Evolutionary conservation across 2,329 filamentous ascomycete genomes (phyloP).

Genomic region (Fusarium udum): DNA sequence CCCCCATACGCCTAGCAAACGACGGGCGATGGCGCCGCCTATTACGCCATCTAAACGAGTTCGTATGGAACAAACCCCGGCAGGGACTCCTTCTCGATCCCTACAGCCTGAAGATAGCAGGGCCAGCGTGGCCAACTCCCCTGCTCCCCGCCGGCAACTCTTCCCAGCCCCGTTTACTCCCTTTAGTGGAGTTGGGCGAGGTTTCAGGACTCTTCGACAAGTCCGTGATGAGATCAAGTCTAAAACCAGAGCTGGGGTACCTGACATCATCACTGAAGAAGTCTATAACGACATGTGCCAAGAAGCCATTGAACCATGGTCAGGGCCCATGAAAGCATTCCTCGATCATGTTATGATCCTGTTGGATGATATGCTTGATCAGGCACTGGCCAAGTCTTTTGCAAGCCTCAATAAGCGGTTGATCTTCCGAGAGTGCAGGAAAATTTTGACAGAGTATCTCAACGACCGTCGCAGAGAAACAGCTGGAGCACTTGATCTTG

Average conservation of each 20-base stretch:
- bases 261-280: constrained; percentile 66
- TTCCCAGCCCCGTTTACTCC: constrained; percentile 52
- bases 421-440: constrained; percentile 59
- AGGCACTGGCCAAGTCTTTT: constrained; percentile 59
- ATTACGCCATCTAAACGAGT: constrained; percentile 50
- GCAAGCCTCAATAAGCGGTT: constrained; percentile 56
- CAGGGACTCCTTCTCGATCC: constrained; percentile 20
- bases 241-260: constrained; percentile 66
- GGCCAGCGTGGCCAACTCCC: constrained; percentile 29
- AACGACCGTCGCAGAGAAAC: constrained; percentile 51
- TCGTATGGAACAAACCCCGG: constrained; percentile 34
- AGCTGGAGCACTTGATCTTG: constrained; percentile 50
- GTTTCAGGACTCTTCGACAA: constrained; percentile 57
- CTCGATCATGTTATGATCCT: constrained; percentile 58
- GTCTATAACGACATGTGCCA: constrained; percentile 68
- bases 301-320: constrained; percentile 68
- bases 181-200: constrained; percentile 52
- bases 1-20: constrained; percentile 44
- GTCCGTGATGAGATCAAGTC: constrained; percentile 65
- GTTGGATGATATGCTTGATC: constrained; percentile 57
- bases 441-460: constrained; percentile 57
- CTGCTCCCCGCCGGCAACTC: constrained; percentile 11
- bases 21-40: constrained; percentile 40
- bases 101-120: constrained; percentile 54
- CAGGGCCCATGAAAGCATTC: constrained; percentile 60